phyloP scores from a whole-genome alignment of 495 filamentous ascomycete species.

The Saxispiralis lemnorum region DNA sequence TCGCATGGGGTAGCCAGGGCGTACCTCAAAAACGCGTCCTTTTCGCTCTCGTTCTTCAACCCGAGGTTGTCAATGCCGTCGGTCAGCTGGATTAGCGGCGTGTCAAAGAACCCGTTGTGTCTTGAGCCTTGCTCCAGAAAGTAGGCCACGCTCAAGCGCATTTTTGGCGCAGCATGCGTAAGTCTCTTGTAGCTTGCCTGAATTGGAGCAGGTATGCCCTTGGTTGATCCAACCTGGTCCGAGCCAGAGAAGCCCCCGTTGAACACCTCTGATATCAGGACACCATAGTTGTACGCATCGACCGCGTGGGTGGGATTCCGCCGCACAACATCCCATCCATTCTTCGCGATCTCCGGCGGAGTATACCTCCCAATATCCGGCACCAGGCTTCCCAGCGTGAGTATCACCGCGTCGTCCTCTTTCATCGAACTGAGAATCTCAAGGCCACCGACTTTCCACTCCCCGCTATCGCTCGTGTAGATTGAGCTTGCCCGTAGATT shows the following conservation, averaged over 20 bases:
- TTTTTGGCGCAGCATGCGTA: conserved; percentile 72
- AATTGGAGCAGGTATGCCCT: conserved; percentile 74
- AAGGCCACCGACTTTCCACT: conserved; percentile 92
- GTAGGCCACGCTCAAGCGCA: conserved; percentile 61
- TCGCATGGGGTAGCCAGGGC: conserved; percentile 9
- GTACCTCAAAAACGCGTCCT: conserved; percentile 70
- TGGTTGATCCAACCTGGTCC: conserved; percentile 69
- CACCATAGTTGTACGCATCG: conserved; percentile 74
- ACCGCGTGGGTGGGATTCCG: conserved; percentile 62
- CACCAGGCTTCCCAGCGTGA: conserved; percentile 70
- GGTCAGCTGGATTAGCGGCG: conserved; percentile 71
- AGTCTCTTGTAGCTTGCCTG: conserved; percentile 76
- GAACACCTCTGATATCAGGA: conserved; percentile 76
- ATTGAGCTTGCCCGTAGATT: conserved; percentile 68
- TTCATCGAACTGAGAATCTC: conserved; percentile 88
- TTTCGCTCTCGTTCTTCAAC: conserved; percentile 65
- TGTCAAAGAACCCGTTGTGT: conserved; percentile 76
- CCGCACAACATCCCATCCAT: conserved; percentile 77
- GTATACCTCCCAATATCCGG: conserved; percentile 68
- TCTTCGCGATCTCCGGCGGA: conserved; percentile 69
- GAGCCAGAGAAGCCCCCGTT: conserved; percentile 55
- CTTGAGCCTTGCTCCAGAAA: conserved; percentile 82
- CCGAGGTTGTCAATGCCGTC: conserved; percentile 85
- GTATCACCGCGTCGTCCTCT: conserved; percentile 82
- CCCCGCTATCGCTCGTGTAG: conserved; percentile 83